Base-by-base conservation (phyloP, 768 basidiomycete species). In the Suillus occidentalis region DNA sequence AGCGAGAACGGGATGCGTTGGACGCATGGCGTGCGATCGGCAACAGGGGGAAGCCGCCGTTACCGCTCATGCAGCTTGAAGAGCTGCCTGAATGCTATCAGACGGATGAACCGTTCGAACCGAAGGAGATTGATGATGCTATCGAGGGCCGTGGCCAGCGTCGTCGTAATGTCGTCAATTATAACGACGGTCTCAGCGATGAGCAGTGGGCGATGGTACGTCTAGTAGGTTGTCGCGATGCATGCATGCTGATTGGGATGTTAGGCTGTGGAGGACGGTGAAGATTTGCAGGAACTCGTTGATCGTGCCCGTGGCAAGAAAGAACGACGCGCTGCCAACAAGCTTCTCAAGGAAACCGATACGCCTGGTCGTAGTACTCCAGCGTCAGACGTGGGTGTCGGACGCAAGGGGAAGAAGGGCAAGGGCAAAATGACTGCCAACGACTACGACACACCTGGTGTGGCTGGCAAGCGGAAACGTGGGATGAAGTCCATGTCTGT, bases 1-100 rank as follows among this genome's bases (percentile, higher is more conserved):
- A 93, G 70, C 87, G 97, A 50, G 90, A 92, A 53, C 87, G 86
- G 18, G 88, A 89, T 31, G 80, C 82, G 4, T 63, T 85, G 42
- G 85, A 87, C 43, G 73, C 71, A 14, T 97, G 95, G 94, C 85
- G 87, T 34, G 82, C 85, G 2, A 79, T 81, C 7, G 94, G 94
- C 14, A 83, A 92, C 67, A 87, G 88, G 16, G 92, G 93, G 45
- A 92, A 86, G 69, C 89, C 90, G 0, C 94, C 92, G 0, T 84
- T 79, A 60, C 84, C 84, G 0, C 86, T 99, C 37, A 91, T 99
- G 72, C 85, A 90, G 63, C 82, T 96, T 45, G 91, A 92, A 45
- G 97, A 99, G 73, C 84, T 99, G 36, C 97, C 97, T 0, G 89
- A 92, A 55, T 94, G 93, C 74, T 99, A 98, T 76, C 90, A 89